Evolutionary conservation across 257 asterid genomes (phyloP).

Genomic region (Paraleonurus japonicus): DNA sequence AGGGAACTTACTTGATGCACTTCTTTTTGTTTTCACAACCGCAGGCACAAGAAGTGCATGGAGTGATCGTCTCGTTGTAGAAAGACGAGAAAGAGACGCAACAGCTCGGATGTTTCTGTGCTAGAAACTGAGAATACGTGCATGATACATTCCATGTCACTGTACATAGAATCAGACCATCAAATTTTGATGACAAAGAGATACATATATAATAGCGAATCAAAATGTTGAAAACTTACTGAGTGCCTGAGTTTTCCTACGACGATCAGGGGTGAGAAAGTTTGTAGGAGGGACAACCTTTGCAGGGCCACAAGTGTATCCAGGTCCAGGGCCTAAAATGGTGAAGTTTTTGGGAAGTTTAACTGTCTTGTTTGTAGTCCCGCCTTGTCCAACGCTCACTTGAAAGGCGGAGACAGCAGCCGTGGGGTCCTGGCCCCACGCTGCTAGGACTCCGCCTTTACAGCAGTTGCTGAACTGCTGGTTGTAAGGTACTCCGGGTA

Average conservation of each 20-base stretch:
- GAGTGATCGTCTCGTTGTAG: slow-evolving; percentile 72
- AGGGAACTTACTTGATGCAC: slow-evolving; percentile 54
- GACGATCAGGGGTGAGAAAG: slow-evolving; percentile 63
- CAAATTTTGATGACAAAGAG: background rate
- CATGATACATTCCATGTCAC: slow-evolving; percentile 89
- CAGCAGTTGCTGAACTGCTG: slow-evolving; percentile 76
- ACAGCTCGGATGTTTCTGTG: slow-evolving; percentile 64
- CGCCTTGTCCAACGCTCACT: slow-evolving; percentile 74
- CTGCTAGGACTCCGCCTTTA: slow-evolving; percentile 69
- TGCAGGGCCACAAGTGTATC: slow-evolving; percentile 84
- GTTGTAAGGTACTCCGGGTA: slow-evolving; percentile 79
- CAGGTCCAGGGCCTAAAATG: slow-evolving; percentile 65
- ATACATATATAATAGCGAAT: no score
- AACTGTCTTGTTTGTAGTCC: slow-evolving; percentile 70
- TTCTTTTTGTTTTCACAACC: slow-evolving; percentile 67
- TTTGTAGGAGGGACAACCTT: slow-evolving; percentile 65
- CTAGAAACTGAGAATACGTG: slow-evolving; percentile 71
- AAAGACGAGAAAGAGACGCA: slow-evolving; percentile 82
- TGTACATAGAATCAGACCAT: slow-evolving; percentile 26
- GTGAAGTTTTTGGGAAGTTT: slow-evolving; percentile 80
- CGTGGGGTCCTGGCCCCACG: slow-evolving; percentile 70
- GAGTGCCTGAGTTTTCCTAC: slow-evolving; percentile 69
- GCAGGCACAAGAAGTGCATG: slow-evolving; percentile 72
- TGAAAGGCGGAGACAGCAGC: slow-evolving; percentile 60
- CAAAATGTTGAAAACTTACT: slow-evolving; percentile 39